Percentiles rank a stretch among this genome's conserved stretches.
Evolutionary conservation across 225 moss, liverwort and hornwort species (phyloP).

Genomic region (Lunularia cruciata): DNA sequence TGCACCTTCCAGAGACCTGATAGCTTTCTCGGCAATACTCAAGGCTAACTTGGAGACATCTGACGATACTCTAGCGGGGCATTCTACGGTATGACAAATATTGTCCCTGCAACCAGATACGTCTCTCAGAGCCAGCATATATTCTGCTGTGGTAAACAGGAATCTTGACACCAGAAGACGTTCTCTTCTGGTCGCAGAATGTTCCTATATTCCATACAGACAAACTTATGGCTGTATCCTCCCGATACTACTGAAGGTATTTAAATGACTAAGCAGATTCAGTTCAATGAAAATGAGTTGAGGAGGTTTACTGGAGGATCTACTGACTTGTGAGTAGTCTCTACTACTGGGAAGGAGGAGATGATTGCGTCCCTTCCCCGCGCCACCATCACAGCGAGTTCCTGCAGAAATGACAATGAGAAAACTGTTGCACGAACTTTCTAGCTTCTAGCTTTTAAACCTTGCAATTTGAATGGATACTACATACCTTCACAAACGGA

Average conservation of each 20-base stretch:
- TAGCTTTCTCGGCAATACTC: slow-evolving; percentile 71
- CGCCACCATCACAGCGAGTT: slow-evolving; percentile 94
- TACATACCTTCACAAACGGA: slow-evolving; percentile 70
- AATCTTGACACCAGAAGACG: too few species aligned
- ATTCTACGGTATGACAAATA: slow-evolving; percentile 85
- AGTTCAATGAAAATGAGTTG: neutral
- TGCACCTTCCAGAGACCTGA: slow-evolving; percentile 76
- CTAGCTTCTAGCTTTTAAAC: neutral
- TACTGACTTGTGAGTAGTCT: slow-evolving; percentile 73
- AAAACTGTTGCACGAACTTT: neutral
- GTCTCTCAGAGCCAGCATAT: neutral
- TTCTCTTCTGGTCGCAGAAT: too few species aligned
- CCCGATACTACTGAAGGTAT: too few species aligned
- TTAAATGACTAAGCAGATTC: too few species aligned
- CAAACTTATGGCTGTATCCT: too few species aligned
- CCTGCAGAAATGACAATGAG: slow-evolving; percentile 34
- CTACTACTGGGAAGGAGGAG: slow-evolving; percentile 86
- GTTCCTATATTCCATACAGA: too few species aligned
- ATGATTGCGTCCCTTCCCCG: slow-evolving; percentile 75
- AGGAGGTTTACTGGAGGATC: neutral
- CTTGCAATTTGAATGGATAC: neutral
- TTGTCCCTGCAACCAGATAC: slow-evolving; percentile 43
- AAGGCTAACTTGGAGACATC: slow-evolving; percentile 52
- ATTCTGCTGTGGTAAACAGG: too few species aligned
- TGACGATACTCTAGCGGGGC: slow-evolving; percentile 61